Evolutionary conservation across 1,139 yeast species (phyloP), one percentile per base, ranked within the genome.

Genomic region (Geotrichum bryndzae): DNA sequence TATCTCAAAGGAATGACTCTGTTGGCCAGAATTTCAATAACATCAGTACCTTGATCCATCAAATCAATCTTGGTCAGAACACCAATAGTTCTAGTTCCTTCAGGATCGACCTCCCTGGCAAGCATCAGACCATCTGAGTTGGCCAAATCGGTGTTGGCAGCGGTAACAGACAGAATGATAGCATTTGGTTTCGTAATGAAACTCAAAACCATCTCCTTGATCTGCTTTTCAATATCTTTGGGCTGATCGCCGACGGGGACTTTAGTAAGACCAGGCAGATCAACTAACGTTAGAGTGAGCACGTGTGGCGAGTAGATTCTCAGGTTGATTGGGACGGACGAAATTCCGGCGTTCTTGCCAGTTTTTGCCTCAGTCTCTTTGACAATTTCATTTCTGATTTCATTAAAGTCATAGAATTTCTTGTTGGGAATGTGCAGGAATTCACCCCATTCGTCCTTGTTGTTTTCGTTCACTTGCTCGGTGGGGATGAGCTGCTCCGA

Each of bases 161-260:
- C 97, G 69, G 96, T 94, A 56, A 94, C 99, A 0, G 98, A 91
- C 64, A 94, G 81, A 66, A 94, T 88, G 70, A 94, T 94, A 57
- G 99, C 98, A 74, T 94, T 94, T 63, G 98, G 98, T 74, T 90
- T 91, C 41, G 96, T 86, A 69, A 94, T 94, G 74, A 88, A 94
- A 75, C 90, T 90, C 82, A 94, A 81, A 64, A 94, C 81, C 98
- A 94, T 94, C 67, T 92, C 97, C 73, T 89, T 86, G 70, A 94
- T 95, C 76, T 90, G 97, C 67, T 84, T 87, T 79, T 94, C 99
- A 68, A 94, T 94, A 75, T 94, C 99, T 73, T 89, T 90, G 61
- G 99, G 99, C 77, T 94, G 99, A 75, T 94, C 99, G 57, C 99
- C 99, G 58, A 94, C 98, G 15, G 99, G 99, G 51, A 95, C 99